Evolutionary conservation across 768 basidiomycete genomes (phyloP), one percentile per base, ranked within the genome.

Genomic region (Trametes coccinea): DNA sequence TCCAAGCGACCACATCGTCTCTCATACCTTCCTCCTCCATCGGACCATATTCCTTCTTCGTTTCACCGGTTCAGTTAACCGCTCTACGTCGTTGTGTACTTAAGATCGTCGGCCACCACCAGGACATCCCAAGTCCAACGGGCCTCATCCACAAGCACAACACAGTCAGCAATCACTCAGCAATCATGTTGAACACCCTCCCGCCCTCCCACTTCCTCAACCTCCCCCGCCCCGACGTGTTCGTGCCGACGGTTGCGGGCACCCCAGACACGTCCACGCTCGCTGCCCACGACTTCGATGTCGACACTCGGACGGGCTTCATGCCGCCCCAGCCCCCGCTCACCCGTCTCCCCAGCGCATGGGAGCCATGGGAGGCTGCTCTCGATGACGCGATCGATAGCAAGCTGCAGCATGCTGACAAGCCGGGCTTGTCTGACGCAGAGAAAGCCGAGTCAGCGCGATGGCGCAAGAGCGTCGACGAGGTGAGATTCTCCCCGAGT

Each of bases 221-320:
- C n/a, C 68, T 72, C 22, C 76, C 74, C 16, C 71, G 76, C 5
- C 76, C 73, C 4, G 71, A 74, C 63, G 70, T 64, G 22, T 59
- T 65, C 45, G 49, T 64, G 6, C 69, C 70, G 11, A 67, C 69
- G 0, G 66, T 69, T 4, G 53, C 56, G 13, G 74, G 75, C 48
- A 67, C 70, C 8, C 69, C 71, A 16, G 75, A 77, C 45, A 77
- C 75, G 1, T 71, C 76, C 13, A 77, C 76, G 0, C 69, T 77
- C 50, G 75, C 75, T 41, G 76, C 76, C 5, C 74, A 75, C 56
- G 75, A 76, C 55, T 98, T 93, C 78, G 94, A 98, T 72, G 91
- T 98, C 61, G 93, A 95, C 72, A 87, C 89, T 9, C 79, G 86
- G 14, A 93, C 93, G 0, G 95, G 96, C 0, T 98, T 98, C 73